These are phyloP conservation scores for Quercus mongolica DNA, from an alignment of 306 rosid genomes.

Conservation along the genomic window DNA sequence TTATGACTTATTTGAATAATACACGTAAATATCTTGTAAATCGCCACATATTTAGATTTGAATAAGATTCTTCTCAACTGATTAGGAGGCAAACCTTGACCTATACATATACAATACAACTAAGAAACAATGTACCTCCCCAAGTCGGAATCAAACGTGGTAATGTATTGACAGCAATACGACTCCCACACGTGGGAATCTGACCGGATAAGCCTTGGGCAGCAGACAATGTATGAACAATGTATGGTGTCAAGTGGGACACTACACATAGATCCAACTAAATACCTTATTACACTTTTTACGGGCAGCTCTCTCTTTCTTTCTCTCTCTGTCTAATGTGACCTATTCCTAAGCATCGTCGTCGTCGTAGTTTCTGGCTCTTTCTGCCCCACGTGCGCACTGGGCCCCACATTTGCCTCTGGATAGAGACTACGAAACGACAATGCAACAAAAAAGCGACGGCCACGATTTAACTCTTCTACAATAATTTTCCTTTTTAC, in stretches of 20 bases:
- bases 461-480: background rate
- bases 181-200: constrained; percentile 8
- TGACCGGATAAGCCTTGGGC: constrained; percentile 20
- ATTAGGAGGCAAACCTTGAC: too few relatives aligned
- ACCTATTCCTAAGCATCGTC: background rate
- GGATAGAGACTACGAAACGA: constrained; percentile 19
- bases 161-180: background rate
- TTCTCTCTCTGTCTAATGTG: background rate
- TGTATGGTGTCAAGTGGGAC: constrained; percentile 23
- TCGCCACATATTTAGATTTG: too few relatives aligned
- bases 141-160: too few relatives aligned
- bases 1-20: too few relatives aligned
- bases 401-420: constrained; percentile 27
- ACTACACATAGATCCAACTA: background rate
- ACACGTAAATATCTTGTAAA: too few relatives aligned
- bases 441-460: constrained; percentile 22
- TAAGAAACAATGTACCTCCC: too few relatives aligned
- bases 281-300: background rate
- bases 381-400: constrained; percentile 49
- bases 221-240: constrained; percentile 14
- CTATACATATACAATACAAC: too few relatives aligned
- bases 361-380: background rate
- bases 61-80: too few relatives aligned
- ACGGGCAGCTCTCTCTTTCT: constrained; percentile 1
- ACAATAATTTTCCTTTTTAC: background rate